Conservation (phyloP, 495 filamentous ascomycete genomes). For the Aspergillus baeticus region DNA sequence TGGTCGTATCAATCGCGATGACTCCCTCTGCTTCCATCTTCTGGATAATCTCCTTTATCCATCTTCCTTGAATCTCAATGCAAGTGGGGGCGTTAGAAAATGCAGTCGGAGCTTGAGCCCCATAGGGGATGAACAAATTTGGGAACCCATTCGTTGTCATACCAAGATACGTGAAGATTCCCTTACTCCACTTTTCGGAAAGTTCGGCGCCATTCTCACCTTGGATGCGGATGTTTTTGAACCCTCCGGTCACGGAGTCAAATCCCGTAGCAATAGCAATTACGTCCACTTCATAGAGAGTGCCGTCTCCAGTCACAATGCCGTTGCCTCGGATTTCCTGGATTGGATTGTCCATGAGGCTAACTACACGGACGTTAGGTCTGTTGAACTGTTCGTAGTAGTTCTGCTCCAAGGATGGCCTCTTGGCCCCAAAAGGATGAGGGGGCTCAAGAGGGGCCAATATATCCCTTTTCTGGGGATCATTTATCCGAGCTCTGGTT, state of each 20-base stretch:
- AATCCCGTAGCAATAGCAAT: conserved; percentile 57
- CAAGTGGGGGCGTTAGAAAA: neutral
- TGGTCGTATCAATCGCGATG: neutral
- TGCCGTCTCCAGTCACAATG: conserved; percentile 40
- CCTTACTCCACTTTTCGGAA: conserved; percentile 42
- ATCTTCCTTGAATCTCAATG: neutral
- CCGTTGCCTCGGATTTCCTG: conserved; percentile 38
- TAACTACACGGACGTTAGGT: conserved; percentile 51
- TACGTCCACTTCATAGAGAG: conserved; percentile 46
- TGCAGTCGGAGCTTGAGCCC: conserved; percentile 12
- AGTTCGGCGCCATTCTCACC: conserved; percentile 39
- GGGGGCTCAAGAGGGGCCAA: conserved; percentile 50
- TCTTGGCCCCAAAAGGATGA: conserved; percentile 50
- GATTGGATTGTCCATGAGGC: conserved; percentile 46
- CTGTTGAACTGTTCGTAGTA: conserved; percentile 57
- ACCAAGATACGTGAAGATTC: conserved; percentile 49
- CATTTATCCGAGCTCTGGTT: conserved; percentile 44
- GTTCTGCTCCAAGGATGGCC: conserved; percentile 49
- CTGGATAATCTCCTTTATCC: neutral
- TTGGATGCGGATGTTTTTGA: conserved; percentile 33
- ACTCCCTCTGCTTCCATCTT: neutral
- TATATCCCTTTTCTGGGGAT: conserved; percentile 46
- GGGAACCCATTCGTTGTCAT: conserved; percentile 46
- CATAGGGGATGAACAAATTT: conserved; percentile 53
- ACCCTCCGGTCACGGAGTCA: conserved; percentile 47